Conservation (phyloP, 345 rosid genomes). For the Populus nigra region DNA sequence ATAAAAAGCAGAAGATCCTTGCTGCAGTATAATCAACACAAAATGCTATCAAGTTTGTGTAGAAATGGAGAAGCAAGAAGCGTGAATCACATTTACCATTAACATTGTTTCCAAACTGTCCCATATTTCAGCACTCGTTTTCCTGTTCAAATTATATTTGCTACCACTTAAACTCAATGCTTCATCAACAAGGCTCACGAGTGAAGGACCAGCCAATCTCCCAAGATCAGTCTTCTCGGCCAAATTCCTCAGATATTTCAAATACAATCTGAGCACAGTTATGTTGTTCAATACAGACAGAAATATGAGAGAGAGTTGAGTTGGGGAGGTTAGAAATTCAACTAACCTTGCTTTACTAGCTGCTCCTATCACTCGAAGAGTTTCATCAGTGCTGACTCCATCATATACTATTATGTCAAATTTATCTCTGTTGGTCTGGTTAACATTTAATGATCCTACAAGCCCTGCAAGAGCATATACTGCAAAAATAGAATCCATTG, state of each 20-base stretch:
- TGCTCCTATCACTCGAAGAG: constrained; percentile 69
- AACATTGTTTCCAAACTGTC: constrained; percentile 57
- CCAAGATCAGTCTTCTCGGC: constrained; percentile 90
- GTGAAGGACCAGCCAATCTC: constrained; percentile 76
- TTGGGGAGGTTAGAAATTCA: not conserved
- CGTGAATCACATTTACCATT: constrained; percentile 49
- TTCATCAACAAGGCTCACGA: constrained; percentile 72
- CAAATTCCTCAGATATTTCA: constrained; percentile 66
- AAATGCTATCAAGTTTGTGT: not conserved
- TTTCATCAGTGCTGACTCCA: constrained; percentile 66
- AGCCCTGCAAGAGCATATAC: constrained; percentile 54
- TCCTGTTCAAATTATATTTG: constrained; percentile 44
- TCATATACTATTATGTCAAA: constrained; percentile 67
- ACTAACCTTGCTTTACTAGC: constrained; percentile 71
- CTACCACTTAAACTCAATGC: constrained; percentile 53
- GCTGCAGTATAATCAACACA: constrained; percentile 31
- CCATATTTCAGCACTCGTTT: constrained; percentile 67
- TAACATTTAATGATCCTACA: constrained; percentile 48
- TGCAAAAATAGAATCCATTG: constrained; percentile 82
- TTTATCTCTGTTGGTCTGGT: constrained; percentile 36
- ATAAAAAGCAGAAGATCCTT: constrained; percentile 24
- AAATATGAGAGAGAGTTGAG: not conserved
- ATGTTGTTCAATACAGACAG: constrained; percentile 9
- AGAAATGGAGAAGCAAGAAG: not conserved
- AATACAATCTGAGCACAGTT: constrained; percentile 52